Evolutionary conservation across 495 filamentous ascomycete species (phyloP), one percentile per base, ranked within the genome.

Genomic region (Aspergillus funiculosus): DNA sequence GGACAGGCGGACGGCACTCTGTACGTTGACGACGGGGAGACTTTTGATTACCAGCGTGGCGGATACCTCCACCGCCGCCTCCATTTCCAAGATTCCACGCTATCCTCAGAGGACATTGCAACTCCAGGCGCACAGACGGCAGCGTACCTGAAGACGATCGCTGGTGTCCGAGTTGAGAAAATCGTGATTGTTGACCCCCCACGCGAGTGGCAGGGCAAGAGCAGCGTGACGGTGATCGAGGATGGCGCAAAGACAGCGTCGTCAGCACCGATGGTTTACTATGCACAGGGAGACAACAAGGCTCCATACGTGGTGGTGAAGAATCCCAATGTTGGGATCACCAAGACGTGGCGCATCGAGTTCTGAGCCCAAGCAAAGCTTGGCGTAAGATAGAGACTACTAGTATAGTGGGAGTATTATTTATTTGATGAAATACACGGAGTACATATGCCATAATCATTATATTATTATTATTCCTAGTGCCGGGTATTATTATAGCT

Each of bases 1-100:
- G 81, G 81, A 32, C 74, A 78, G 40, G 89, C 92, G 0, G 80
- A 86, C 39, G 92, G 92, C 20, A 79, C 80, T 4, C 67, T 98
- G 20, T 98, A 97, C 55, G 69, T 94, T 37, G 92, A 97, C 56
- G 92, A 98, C 53, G 94, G 92, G 19, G 89, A 95, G 68, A 86
- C 84, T 0, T 97, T 87, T 48, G 86, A 95, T 29, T 92, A 86
- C 60, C 66, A 94, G 61, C 69, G 77, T 38, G 92, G 91, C 9
- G 86, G 82, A 21, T 94, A 84, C 61, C 86, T 96, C 48, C 85
- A 94, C 66, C 84, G 89, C 28, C 74, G 67, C 26, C 97, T 97
- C 71, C 54, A 58, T 22, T 83, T 74, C 73, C 73, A 61, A 39
- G 74, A 61, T 4, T 71, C 74, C 3, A 73, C 68, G 2, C 72